Evolutionary conservation across 23 red algal species (phyloP).

Genomic region (Chondrus crispus): DNA sequence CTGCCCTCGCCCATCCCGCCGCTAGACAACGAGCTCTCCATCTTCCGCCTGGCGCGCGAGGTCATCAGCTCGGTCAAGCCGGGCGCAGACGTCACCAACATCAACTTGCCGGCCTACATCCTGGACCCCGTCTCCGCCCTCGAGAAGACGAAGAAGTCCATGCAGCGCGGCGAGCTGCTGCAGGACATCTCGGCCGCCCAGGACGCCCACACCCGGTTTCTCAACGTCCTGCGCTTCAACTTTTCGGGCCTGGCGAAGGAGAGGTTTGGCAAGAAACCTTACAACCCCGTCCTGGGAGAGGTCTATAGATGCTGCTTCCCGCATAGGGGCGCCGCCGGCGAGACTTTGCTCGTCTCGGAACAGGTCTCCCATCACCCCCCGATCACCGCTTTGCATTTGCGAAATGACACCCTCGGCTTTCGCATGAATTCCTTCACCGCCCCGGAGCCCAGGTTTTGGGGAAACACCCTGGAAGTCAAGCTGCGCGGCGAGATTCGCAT

Average conservation of each 20-base stretch:
- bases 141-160: slow-evolving; percentile 86
- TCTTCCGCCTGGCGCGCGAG: slow-evolving; percentile 86
- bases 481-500: slow-evolving; percentile 73
- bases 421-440: slow-evolving; percentile 69
- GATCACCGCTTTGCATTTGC: slow-evolving; percentile 85
- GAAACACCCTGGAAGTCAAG: slow-evolving; percentile 90
- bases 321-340: slow-evolving; percentile 65
- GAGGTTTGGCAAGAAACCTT: slow-evolving; percentile 92
- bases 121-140: slow-evolving; percentile 89
- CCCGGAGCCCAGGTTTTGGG: slow-evolving; percentile 86
- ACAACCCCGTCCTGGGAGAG: slow-evolving; percentile 94
- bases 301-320: slow-evolving; percentile 79
- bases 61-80: slow-evolving; percentile 79
- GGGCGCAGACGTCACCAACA: slow-evolving; percentile 77
- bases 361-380: slow-evolving; percentile 98
- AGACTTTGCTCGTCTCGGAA: slow-evolving; percentile 71
- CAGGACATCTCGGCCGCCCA: slow-evolving; percentile 49
- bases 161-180: slow-evolving; percentile 92
- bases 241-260: slow-evolving; percentile 87
- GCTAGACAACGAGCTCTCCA: slow-evolving; percentile 58
- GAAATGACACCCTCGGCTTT: slow-evolving; percentile 86
- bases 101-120: slow-evolving; percentile 85
- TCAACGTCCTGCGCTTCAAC: slow-evolving; percentile 77
- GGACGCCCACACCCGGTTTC: slow-evolving; percentile 65
- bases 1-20: slow-evolving; percentile 43